phyloP scores from a whole-genome alignment of 257 asterid species.

The Dorcoceras hygrometricum region DNA sequence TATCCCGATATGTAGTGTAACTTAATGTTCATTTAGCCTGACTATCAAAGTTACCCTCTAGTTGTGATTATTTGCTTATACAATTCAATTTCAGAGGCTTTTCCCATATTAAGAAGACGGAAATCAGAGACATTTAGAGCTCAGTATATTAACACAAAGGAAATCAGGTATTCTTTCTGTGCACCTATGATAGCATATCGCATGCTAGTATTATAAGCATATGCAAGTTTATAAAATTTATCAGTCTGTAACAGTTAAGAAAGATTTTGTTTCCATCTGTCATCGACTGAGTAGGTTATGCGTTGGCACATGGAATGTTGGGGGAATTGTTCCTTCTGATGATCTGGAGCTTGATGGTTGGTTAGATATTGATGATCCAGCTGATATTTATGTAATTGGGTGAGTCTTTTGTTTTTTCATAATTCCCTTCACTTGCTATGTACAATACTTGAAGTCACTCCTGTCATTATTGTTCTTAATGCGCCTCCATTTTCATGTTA shows the following conservation, averaged over 20 bases:
- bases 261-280: conserved; percentile 21
- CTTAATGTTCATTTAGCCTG: background rate
- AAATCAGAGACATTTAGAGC: conserved; percentile 91
- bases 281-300: conserved; percentile 36
- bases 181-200: conserved; percentile 20
- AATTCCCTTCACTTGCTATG: background rate
- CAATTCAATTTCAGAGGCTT: conserved; percentile 46
- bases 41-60: conserved; percentile 15
- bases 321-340: conserved; percentile 68
- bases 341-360: conserved; percentile 74
- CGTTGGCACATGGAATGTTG: conserved; percentile 83
- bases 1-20: background rate
- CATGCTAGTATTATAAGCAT: background rate
- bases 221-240: conserved; percentile 15
- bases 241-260: background rate
- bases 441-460: too few species aligned
- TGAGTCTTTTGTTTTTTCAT: conserved; percentile 29
- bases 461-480: too few species aligned
- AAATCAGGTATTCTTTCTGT: conserved; percentile 55
- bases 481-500: background rate
- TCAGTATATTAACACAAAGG: conserved; percentile 77
- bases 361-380: conserved; percentile 72
- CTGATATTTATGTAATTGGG: conserved; percentile 93
- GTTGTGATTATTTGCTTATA: conserved; percentile 7
- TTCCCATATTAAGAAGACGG: conserved; percentile 71